Base-by-base conservation (phyloP, 768 basidiomycete species). In the Tylopilus sp. region DNA sequence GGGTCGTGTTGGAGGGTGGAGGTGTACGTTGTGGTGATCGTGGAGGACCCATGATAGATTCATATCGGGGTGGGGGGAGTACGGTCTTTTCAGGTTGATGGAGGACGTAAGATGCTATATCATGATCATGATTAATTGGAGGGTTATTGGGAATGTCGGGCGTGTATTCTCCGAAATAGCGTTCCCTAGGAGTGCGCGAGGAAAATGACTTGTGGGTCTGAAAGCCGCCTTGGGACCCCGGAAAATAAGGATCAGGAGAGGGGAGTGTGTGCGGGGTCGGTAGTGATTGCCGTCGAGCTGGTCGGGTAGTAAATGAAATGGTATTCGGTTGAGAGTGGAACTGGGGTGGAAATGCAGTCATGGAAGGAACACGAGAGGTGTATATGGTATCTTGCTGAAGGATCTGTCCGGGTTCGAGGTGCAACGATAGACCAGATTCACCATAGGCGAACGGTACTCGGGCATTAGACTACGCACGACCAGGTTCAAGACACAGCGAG, bases 361-460 rank as follows among this genome's bases (percentile, higher is more conserved):
- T 44, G 28, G 20, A 36, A n/a, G 52, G 43, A 36, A 30, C 3
- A 28, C 43, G 50, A 11, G 55, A 44, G 2, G 47, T 12, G 42
- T 63, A 66, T 9, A 58, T 44, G 26, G 57, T 39, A 21, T 54
- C 52, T n/a, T 68, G 72, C n/a, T 75, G 80, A 25, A 81, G 70
- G 33, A 83, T 69, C 65, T 83, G 79, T 12, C 82, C 82, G 13
- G 81, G 82, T 6, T 71, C 67, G 20, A 83, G 70, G 50, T 78
- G 78, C 22, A 81, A 63, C 28, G 78, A 74, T 35, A 77, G 68
- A n/a, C 74, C 76, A 5, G 31, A n/a, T 36, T 57, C 50, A 30
- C 3, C 40, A 15, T 40, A 31, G 22, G 42, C 2, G 13, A 30
- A 49, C 15, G 53, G 53, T 5, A 40, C 23, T 17, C 23, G 45